phyloP scores from a whole-genome alignment of 2,329 filamentous ascomycete genomes.

The Cytospora piceicola region DNA sequence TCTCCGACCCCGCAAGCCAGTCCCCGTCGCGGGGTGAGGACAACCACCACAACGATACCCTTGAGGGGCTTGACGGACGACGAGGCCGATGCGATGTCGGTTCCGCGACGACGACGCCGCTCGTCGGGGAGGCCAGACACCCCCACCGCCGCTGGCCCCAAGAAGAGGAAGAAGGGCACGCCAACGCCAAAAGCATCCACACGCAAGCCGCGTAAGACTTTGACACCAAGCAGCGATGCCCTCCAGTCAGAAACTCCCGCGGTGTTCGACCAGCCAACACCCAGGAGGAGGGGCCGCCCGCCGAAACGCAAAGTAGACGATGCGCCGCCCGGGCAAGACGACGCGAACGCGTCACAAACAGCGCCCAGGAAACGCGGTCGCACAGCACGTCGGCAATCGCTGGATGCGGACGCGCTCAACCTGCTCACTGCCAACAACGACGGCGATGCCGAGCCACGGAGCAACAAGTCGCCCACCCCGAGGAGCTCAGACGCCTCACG shows the following conservation, averaged over 20 bases:
- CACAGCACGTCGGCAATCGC: constrained; percentile 36
- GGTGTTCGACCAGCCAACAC: constrained; percentile 32
- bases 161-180: constrained; percentile 52
- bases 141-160: constrained; percentile 47
- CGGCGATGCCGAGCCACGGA: background rate
- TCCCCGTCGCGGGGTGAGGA: constrained; percentile 42
- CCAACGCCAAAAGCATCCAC: constrained; percentile 44
- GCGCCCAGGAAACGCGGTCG: constrained; percentile 39
- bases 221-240: constrained; percentile 23
- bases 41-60: constrained; percentile 56
- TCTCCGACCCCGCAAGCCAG: constrained; percentile 47
- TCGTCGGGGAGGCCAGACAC: constrained; percentile 57
- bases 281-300: constrained; percentile 36
- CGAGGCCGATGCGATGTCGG: constrained; percentile 40
- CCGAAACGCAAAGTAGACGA: constrained; percentile 24
- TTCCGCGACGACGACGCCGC: constrained; percentile 50
- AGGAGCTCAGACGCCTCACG: background rate
- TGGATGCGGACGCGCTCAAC: constrained; percentile 36
- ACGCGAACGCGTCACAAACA: constrained; percentile 34
- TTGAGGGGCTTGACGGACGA: constrained; percentile 50
- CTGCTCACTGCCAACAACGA: constrained; percentile 27
- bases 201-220: constrained; percentile 25
- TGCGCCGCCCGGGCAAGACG: constrained; percentile 33
- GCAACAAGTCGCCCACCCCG: background rate
- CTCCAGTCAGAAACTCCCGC: constrained; percentile 23